These are phyloP conservation scores for Canariomyces notabilis DNA, from an alignment of 2,329 filamentous ascomycete species.

Conservation along the genomic window DNA sequence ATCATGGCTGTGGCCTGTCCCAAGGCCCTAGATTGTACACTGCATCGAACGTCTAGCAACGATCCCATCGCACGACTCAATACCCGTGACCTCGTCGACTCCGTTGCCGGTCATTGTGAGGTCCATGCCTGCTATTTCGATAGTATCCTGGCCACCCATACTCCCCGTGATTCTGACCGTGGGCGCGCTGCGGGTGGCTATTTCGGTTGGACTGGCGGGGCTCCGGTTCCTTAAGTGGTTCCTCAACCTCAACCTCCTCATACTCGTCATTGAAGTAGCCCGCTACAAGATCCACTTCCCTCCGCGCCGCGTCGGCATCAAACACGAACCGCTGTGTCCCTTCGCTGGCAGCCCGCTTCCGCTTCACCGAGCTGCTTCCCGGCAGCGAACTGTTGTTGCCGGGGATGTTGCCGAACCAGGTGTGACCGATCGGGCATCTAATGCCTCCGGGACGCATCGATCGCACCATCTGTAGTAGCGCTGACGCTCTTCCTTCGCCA, in stretches of 20 bases:
- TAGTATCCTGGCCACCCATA: conserved; percentile 24
- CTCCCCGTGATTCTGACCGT: conserved; percentile 17
- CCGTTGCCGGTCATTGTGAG: conserved; percentile 19
- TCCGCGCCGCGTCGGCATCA: conserved; percentile 67
- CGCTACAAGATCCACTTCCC: conserved; percentile 63
- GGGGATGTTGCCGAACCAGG: conserved; percentile 37
- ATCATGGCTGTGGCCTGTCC: too few species aligned
- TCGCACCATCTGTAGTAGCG: conserved; percentile 60
- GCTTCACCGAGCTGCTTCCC: conserved; percentile 34
- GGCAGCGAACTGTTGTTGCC: conserved; percentile 36
- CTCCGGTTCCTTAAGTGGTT: conserved; percentile 41
- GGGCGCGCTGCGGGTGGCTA: conserved; percentile 16
- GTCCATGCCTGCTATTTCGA: conserved; percentile 18
- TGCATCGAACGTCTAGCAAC: too few species aligned
- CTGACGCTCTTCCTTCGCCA: conserved; percentile 56
- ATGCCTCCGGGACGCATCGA: conserved; percentile 38
- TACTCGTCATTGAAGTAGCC: conserved; percentile 68
- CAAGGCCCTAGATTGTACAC: too few species aligned
- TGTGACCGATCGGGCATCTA: conserved; percentile 26
- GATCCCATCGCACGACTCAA: too few species aligned
- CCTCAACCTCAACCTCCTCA: conserved; percentile 75
- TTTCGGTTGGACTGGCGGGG: conserved; percentile 15
- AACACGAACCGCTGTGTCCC: conserved; percentile 88
- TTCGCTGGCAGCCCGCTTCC: conserved; percentile 47
- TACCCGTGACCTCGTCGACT: conserved; percentile 20